Evolutionary conservation across 73 alveolate species (phyloP).

Genomic region (Paramecium primaurelia): DNA sequence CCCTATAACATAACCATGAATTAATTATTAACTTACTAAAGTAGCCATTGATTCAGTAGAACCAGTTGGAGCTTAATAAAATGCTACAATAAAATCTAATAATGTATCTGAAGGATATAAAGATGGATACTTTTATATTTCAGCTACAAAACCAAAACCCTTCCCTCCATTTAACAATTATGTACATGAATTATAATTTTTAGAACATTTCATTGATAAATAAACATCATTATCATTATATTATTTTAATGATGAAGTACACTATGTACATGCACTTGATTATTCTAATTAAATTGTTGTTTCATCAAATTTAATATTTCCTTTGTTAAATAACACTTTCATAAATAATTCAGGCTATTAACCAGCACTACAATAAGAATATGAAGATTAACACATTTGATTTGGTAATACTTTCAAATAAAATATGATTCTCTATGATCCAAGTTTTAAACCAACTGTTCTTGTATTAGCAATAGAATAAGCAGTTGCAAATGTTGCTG

Average conservation of each 20-base stretch:
- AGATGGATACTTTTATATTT: not conserved
- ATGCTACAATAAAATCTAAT: constrained; percentile 22
- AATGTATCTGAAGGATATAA: not conserved
- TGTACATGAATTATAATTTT: not conserved
- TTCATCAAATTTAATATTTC: not conserved
- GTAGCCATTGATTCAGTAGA: not conserved
- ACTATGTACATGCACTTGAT: not conserved
- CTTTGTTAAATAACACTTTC: not conserved
- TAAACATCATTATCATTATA: not conserved
- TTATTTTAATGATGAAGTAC: not conserved
- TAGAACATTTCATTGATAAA: not conserved
- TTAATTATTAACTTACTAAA: not conserved
- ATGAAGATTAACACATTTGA: not conserved
- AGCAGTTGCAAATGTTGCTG: not conserved
- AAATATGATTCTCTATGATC: not conserved
- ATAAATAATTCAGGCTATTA: constrained; percentile 13
- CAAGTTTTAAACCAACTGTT: not conserved
- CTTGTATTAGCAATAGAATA: not conserved
- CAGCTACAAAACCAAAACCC: not conserved
- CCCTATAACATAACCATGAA: not conserved
- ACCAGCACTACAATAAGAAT: constrained; percentile 1
- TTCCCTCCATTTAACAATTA: not conserved
- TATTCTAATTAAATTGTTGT: not conserved
- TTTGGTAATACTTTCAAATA: not conserved
- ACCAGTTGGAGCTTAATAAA: constrained; percentile 17